phyloP scores from a whole-genome alignment of 2,329 filamentous ascomycete species.

The Neophaeococcomyces mojaviensis region DNA sequence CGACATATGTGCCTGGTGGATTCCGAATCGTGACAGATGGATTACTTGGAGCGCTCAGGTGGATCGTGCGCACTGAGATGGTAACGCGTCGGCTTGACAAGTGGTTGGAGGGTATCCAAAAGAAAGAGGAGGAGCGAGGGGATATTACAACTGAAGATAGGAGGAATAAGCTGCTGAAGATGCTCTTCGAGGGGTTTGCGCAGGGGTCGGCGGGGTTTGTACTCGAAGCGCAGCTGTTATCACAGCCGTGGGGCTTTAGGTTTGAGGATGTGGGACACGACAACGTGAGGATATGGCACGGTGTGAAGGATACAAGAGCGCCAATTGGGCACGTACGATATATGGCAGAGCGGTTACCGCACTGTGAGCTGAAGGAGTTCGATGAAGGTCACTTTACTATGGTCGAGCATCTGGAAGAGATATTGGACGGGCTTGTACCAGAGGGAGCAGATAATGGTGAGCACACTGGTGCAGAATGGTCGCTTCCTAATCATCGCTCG shows the following conservation, averaged over 20 bases:
- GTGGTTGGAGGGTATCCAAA: constrained; percentile 18
- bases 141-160: constrained; percentile 9
- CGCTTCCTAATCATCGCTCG: too few relatives aligned
- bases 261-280: constrained; percentile 24
- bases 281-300: constrained; percentile 27
- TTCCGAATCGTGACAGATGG: constrained; percentile 17
- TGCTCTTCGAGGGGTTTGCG: constrained; percentile 24
- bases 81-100: constrained; percentile 22
- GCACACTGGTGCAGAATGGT: too few relatives aligned
- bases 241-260: constrained; percentile 25
- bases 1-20: constrained; percentile 21
- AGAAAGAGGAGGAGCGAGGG: constrained; percentile 11
- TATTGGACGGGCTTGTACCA: constrained; percentile 7
- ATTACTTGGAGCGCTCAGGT: constrained; percentile 19
- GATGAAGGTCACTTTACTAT: constrained; percentile 24
- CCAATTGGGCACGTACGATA: constrained; percentile 31
- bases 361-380: constrained; percentile 29
- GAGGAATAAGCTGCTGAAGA: constrained; percentile 13
- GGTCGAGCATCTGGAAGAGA: constrained; percentile 20
- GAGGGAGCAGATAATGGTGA: too few relatives aligned
- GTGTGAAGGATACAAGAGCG: constrained; percentile 25
- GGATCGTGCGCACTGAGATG: constrained; percentile 16
- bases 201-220: constrained; percentile 23
- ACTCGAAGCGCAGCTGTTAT: constrained; percentile 25
- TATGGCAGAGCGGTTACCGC: constrained; percentile 31